Evolutionary conservation across 768 basidiomycete genomes (phyloP), one percentile per base, ranked within the genome.

Genomic region (Gloeophyllum trabeum): DNA sequence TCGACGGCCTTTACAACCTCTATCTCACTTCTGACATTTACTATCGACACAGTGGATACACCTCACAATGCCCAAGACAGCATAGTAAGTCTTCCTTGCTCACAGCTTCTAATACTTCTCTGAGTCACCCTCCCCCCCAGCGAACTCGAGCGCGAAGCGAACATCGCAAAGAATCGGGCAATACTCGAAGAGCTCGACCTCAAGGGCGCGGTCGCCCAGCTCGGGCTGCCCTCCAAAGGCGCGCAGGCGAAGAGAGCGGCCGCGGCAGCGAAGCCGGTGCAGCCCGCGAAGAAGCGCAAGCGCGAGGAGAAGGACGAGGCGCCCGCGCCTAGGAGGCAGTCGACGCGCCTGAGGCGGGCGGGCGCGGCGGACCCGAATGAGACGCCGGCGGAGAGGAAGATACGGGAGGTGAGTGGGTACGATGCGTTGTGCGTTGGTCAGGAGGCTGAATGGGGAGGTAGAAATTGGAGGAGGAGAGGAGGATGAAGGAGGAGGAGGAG

Each of bases 151-250:
- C 78, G 87, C 16, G 78, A 84, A 55, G 79, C 76, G 6, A 90
- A 87, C 51, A 87, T 90, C 35, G 85, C 82, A 10, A 73, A 82
- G 40, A 91, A 91, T 55, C 78, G 75, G 34, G 79, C 75, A 3
- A 64, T 89, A 6, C 66, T 91, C 26, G 77, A 83, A 48, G 61
- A 85, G 52, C 71, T 90, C 14, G 75, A 83, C 14, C 65, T 86
- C 24, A 71, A 74, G 51, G 72, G 73, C 49, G 75, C 74, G 1
- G 68, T 69, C 26, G 59, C 64, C 4, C 57, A 62, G 13, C 63
- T 84, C 5, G 67, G 69, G 16, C 52, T 75, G 6, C 55, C 67
- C 6, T 60, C 47, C 14, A 75, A 57, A 44, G 60, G 48, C 28
- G 16, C 28, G 28, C 16, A 10, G 10, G 20, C 7, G 12, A 30